Percentiles rank a stretch among this genome's conserved stretches.
Conservation (phyloP, 2,329 filamentous ascomycete genomes). For the Claviceps pazoutovae region DNA sequence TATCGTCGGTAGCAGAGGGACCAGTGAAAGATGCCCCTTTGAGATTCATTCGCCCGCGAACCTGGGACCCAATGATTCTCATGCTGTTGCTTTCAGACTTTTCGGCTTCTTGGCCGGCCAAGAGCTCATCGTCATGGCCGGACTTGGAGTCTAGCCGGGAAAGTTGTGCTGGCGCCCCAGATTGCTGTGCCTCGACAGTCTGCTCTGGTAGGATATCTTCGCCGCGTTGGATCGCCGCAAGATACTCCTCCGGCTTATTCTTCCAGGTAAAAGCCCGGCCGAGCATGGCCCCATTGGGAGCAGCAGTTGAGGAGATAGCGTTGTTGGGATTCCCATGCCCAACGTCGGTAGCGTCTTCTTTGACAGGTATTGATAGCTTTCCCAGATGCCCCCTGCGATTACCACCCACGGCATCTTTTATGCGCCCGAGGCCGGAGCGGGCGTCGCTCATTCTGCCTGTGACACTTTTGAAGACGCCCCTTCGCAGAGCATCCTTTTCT, state of each 20-base stretch:
- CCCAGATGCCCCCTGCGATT: conserved; percentile 37
- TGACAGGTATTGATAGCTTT: conserved; percentile 33
- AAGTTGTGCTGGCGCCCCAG: conserved; percentile 15
- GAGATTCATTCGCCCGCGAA: conserved; percentile 27
- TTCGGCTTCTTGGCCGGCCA: conserved; percentile 13
- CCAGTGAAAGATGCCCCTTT: conserved; percentile 37
- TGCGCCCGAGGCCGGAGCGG: conserved; percentile 66
- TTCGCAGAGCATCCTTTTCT: conserved; percentile 44
- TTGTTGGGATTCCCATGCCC: conserved; percentile 4
- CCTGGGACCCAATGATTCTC: conserved; percentile 23
- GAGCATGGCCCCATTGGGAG: conserved; percentile 16
- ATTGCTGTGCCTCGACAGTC: conserved; percentile 12
- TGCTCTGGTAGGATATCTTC: conserved; percentile 16
- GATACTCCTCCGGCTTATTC: conserved; percentile 47
- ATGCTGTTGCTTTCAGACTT: conserved; percentile 12
- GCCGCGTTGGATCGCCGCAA: conserved; percentile 25
- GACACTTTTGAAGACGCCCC: conserved; percentile 63
- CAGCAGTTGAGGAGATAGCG: conserved; percentile 6
- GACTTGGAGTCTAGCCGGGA: conserved; percentile 10
- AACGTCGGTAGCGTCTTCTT: conserved; percentile 36
- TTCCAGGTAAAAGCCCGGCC: conserved; percentile 49
- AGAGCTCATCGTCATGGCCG: conserved; percentile 14
- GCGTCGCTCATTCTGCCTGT: conserved; percentile 69
- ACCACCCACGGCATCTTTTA: conserved; percentile 70
- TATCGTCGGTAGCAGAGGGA: conserved; percentile 44